Percentiles rank a stretch among this genome's conserved stretches.
These are phyloP conservation scores for Quaeritorhiza haematococci DNA, from an alignment of 371 early-diverging fungal genomes.

Conservation along the genomic window DNA sequence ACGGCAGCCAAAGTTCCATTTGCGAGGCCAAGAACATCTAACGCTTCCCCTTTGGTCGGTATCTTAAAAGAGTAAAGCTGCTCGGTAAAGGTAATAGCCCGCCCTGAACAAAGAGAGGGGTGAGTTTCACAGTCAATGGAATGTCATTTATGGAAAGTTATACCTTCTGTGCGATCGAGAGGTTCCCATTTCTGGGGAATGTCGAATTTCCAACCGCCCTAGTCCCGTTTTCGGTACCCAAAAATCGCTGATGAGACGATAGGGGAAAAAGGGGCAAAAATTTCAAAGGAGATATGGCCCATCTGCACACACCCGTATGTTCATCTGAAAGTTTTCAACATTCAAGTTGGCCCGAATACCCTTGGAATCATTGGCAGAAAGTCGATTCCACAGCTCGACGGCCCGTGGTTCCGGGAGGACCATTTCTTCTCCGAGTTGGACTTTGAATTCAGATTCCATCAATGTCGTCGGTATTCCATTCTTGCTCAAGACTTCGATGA, in stretches of 20 bases:
- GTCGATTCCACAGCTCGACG: slow-evolving; percentile 62
- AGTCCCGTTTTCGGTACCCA: not conserved
- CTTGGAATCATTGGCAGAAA: slow-evolving; percentile 30
- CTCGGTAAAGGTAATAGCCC: slow-evolving; percentile 63
- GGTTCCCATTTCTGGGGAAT: slow-evolving; percentile 46
- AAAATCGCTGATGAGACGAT: not conserved
- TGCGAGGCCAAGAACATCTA: slow-evolving; percentile 57
- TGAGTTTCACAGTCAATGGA: too few relatives aligned
- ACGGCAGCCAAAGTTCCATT: slow-evolving; percentile 45
- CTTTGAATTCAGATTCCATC: slow-evolving; percentile 64
- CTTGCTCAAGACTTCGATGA: slow-evolving; percentile 69
- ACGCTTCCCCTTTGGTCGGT: slow-evolving; percentile 65
- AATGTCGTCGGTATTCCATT: slow-evolving; percentile 69
- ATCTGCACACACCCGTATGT: not conserved
- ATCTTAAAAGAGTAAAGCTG: slow-evolving; percentile 65
- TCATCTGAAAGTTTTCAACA: not conserved
- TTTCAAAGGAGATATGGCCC: not conserved
- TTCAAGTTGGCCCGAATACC: not conserved
- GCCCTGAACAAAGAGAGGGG: slow-evolving; percentile 16
- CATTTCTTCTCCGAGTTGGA: slow-evolving; percentile 55
- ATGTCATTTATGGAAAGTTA: not conserved
- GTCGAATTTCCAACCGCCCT: slow-evolving; percentile 61
- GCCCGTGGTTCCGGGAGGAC: slow-evolving; percentile 49
- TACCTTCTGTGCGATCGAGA: slow-evolving; percentile 64
- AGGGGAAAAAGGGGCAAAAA: not conserved